Evolutionary conservation across 352 stramenopile genomes (phyloP).

Genomic region (Aphanomyces stellatus): DNA sequence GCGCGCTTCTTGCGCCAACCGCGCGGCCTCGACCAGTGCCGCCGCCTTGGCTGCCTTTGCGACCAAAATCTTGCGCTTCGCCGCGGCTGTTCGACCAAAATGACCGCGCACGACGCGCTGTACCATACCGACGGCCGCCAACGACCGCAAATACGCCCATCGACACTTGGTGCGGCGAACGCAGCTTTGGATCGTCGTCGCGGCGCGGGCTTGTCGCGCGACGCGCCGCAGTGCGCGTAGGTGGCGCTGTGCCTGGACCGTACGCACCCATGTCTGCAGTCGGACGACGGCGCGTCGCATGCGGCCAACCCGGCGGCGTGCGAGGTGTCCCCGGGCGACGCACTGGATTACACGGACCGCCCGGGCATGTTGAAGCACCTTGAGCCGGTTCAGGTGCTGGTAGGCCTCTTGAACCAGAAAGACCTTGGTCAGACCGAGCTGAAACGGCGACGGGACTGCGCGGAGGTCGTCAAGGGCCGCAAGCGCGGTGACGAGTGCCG

Average conservation of each 20-base stretch:
- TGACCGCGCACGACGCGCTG: conserved; percentile 79
- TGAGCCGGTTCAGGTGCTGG: conserved; percentile 51
- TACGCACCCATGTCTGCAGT: conserved; percentile 55
- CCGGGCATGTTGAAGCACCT: background rate
- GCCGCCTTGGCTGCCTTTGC: background rate
- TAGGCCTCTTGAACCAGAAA: conserved; percentile 66
- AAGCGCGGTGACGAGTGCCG: conserved; percentile 48
- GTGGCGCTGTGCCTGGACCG: conserved; percentile 39
- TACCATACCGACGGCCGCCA: conserved; percentile 58
- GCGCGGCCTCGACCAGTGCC: background rate
- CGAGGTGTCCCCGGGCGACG: conserved; percentile 57
- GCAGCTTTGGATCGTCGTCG: conserved; percentile 72
- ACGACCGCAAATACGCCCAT: conserved; percentile 38
- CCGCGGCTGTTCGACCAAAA: conserved; percentile 24
- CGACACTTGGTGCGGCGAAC: conserved; percentile 72
- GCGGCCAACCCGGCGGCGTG: background rate
- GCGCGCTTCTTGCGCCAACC: background rate
- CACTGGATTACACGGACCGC: conserved; percentile 66
- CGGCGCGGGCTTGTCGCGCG: conserved; percentile 60
- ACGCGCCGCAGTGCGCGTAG: conserved; percentile 44
- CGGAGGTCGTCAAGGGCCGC: conserved; percentile 30
- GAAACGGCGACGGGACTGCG: conserved; percentile 27
- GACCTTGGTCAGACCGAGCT: conserved; percentile 77
- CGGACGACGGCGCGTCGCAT: conserved; percentile 27
- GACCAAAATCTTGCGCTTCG: background rate